Base-by-base conservation (phyloP, 2,329 filamentous ascomycete species). In the Colletotrichum sp. region DNA sequence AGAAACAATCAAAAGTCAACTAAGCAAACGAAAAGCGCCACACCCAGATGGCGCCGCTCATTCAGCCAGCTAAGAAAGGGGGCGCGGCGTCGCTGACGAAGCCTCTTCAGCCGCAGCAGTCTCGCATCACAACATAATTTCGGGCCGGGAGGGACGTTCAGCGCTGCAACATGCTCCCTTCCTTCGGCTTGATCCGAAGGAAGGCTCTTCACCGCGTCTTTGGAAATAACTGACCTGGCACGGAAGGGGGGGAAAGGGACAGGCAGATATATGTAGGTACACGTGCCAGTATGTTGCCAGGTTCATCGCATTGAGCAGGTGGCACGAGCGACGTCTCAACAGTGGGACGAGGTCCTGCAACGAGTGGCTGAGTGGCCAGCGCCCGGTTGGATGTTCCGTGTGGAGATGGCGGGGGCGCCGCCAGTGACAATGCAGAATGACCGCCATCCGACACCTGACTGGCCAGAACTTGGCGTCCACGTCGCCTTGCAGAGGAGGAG, bases 241-340 rank as follows among this genome's bases (percentile, higher is more conserved):
- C n/a, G 12, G 44, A 52, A 21, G 10, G 44, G 44, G 44, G 10
- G 10, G n/a, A 5, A 49, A 52, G 44, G 44, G 44, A 24, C n/a
- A 24, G 44, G 44, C 44, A 52, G 6, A 32, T 34, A 26, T 26
- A 59, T 59, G 26, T 24, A 59, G 24, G 21, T 16, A 26, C 26
- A n/a, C 16, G 13, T 24, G 52, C 21, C 55, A 59, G 55, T 28
- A 8, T 52, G 44, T 24, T 21, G 44, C 63, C 70, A 36, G 74
- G 74, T 76, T 73, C 74, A 39, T 76, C 74, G 74, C 74, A 76
- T 76, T 65, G 57, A 64, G 64, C 8, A 8, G 34, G 70, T 76
- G 74, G 70, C 74, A 69, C 74, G 65, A 49, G 64, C 49, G 57
- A 32, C 59, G 74, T 74, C 74, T 74, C 70, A 65, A 73, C 59